A percentile compares a stretch with the other conserved stretches of the same genome.
Evolutionary conservation across 192 early-diverging fungal genomes (phyloP).

Genomic region (Oehlia diaphana): DNA sequence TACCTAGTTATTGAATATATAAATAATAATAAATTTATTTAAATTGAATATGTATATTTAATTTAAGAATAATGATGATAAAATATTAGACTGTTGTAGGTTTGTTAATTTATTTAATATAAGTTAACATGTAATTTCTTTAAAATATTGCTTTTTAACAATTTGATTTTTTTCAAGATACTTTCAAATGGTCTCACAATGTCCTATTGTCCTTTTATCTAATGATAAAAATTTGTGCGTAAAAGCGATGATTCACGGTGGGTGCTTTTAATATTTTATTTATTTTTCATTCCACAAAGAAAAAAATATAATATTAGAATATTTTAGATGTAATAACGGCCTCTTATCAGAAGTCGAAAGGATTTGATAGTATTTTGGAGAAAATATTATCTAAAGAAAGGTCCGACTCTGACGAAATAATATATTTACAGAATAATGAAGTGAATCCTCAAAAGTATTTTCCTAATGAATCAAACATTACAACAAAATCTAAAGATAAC

Average conservation of each 20-base stretch:
- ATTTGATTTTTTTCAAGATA: slow-evolving; percentile 28
- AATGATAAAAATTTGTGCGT: slow-evolving; percentile 59
- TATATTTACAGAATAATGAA: background rate
- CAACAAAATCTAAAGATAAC: background rate
- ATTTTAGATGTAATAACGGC: slow-evolving; percentile 10
- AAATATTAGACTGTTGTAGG: slow-evolving; percentile 60
- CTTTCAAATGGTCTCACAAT: slow-evolving; percentile 29
- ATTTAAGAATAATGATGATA: slow-evolving; percentile 49
- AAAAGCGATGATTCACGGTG: slow-evolving; percentile 56
- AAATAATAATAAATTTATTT: background rate
- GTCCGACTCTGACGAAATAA: background rate
- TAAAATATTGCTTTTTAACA: background rate
- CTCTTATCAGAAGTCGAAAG: slow-evolving; percentile 10
- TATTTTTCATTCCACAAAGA: background rate
- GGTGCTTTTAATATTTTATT: background rate
- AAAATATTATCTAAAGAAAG: slow-evolving; percentile 2
- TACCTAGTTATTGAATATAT: background rate
- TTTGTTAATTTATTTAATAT: slow-evolving; percentile 27
- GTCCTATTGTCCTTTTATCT: slow-evolving; percentile 47
- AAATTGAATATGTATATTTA: background rate
- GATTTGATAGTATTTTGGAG: slow-evolving; percentile 17
- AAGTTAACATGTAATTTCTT: background rate
- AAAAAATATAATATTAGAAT: background rate
- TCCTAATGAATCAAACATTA: background rate
- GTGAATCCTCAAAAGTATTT: background rate